Evolutionary conservation across 768 basidiomycete species (phyloP).

Genomic region (Chlorophyllum brunneum): DNA sequence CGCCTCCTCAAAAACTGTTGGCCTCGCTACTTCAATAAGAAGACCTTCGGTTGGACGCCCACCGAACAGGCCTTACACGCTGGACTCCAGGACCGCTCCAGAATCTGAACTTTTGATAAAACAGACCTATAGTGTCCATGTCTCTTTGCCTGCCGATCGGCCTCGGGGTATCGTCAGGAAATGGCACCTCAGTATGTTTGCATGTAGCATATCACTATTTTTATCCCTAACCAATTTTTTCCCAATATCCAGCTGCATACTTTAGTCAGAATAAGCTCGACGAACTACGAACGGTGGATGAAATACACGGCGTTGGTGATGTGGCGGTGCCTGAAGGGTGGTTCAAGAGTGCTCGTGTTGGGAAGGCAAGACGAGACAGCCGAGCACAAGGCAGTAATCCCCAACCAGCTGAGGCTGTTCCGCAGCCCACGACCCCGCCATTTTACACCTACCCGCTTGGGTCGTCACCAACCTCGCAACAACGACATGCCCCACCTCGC

Average conservation of each 20-base stretch:
- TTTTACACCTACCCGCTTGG: slow-evolving; percentile 17
- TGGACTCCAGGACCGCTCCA: slow-evolving; percentile 33
- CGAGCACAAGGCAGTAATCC: slow-evolving; percentile 33
- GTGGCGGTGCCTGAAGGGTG: slow-evolving; percentile 68
- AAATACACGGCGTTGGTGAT: slow-evolving; percentile 62
- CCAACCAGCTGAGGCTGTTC: slow-evolving; percentile 25
- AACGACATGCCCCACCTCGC: slow-evolving; percentile 21
- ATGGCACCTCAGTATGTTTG: slow-evolving; percentile 75
- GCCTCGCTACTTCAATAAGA: slow-evolving; percentile 14
- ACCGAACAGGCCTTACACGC: slow-evolving; percentile 27
- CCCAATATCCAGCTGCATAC: slow-evolving; percentile 68
- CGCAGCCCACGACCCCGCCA: slow-evolving; percentile 22
- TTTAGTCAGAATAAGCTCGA: slow-evolving; percentile 78
- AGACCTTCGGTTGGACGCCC: slow-evolving; percentile 22
- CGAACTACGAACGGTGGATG: slow-evolving; percentile 67
- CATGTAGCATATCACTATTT: neutral
- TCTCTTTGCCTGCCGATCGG: slow-evolving; percentile 56
- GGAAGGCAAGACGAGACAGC: slow-evolving; percentile 54
- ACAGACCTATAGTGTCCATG: slow-evolving; percentile 81
- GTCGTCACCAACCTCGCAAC: slow-evolving; percentile 19
- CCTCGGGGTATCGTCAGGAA: slow-evolving; percentile 54
- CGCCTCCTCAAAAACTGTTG: neutral
- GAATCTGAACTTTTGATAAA: slow-evolving; percentile 71
- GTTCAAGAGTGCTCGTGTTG: slow-evolving; percentile 75
- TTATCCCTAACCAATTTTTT: too few species aligned